Conservation (phyloP, 768 basidiomycete genomes). For the Boletus pseudopeckii region DNA sequence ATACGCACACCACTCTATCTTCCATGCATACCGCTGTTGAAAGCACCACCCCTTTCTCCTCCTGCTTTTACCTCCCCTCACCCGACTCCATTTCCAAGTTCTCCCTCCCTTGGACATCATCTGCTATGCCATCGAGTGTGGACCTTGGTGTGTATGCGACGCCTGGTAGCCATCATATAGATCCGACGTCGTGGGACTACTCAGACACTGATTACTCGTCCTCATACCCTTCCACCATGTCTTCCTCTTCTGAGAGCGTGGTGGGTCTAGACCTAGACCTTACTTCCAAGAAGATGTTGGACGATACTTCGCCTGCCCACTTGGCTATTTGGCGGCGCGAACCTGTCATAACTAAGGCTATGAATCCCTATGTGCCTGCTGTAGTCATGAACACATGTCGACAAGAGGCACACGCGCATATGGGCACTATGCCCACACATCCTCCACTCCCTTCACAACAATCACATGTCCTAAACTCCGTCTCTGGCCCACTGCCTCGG, state of each 20-base stretch:
- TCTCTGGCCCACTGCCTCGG: slow-evolving; percentile 19
- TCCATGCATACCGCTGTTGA: slow-evolving; percentile 80
- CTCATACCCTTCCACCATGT: slow-evolving; percentile 43
- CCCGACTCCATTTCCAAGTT: slow-evolving; percentile 39
- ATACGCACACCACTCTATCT: slow-evolving; percentile 45
- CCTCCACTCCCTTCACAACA: slow-evolving; percentile 13
- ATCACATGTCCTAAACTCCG: slow-evolving; percentile 6
- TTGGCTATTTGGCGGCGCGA: slow-evolving; percentile 34
- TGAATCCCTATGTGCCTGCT: slow-evolving; percentile 25
- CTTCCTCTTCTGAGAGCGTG: slow-evolving; percentile 36
- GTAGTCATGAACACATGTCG: slow-evolving; percentile 29
- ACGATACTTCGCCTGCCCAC: slow-evolving; percentile 30
- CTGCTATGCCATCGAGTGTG: slow-evolving; percentile 38
- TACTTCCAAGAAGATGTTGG: slow-evolving; percentile 30
- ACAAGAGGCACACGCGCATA: slow-evolving; percentile 16
- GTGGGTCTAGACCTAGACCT: slow-evolving; percentile 31
- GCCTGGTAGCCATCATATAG: slow-evolving; percentile 48
- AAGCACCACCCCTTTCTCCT: slow-evolving; percentile 52
- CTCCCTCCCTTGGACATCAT: slow-evolving; percentile 32
- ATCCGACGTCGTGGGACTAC: slow-evolving; percentile 46
- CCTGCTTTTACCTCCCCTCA: slow-evolving; percentile 52
- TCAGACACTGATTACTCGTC: slow-evolving; percentile 48
- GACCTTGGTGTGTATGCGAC: slow-evolving; percentile 39
- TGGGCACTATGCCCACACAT: slow-evolving; percentile 7
- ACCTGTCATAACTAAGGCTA: slow-evolving; percentile 21